phyloP scores from a whole-genome alignment of 768 basidiomycete species.

The Fomitopsis serialis region DNA sequence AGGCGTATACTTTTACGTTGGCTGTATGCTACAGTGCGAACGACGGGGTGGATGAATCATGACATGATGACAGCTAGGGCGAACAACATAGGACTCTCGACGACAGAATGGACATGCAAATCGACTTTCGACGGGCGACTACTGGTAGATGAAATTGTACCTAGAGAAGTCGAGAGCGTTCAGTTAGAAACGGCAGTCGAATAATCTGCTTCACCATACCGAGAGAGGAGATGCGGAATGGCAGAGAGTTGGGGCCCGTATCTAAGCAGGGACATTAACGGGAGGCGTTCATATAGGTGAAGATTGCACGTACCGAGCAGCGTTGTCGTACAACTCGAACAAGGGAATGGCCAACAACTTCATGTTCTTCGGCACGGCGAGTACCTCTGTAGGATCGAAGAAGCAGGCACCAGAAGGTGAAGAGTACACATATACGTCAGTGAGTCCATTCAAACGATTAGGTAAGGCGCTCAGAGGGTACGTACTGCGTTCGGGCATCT shows the following conservation, averaged over 20 bases:
- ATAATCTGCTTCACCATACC: slow-evolving; percentile 51
- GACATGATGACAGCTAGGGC: not conserved
- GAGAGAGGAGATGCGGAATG: slow-evolving; percentile 87
- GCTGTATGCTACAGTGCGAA: not conserved
- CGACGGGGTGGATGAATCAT: not conserved
- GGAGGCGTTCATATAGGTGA: not conserved
- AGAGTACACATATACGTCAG: not conserved
- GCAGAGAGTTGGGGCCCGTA: slow-evolving; percentile 94
- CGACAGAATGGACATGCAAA: not conserved
- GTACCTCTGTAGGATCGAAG: slow-evolving; percentile 58
- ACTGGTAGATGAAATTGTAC: slow-evolving; percentile 81
- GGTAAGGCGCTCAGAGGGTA: slow-evolving; percentile 10
- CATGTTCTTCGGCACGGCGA: slow-evolving; percentile 98
- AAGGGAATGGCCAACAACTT: slow-evolving; percentile 95
- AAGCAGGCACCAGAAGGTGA: not conserved
- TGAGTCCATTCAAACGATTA: not conserved
- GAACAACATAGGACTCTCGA: not conserved
- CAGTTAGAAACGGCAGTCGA: not conserved
- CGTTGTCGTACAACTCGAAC: slow-evolving; percentile 97
- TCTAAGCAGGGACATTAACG: slow-evolving; percentile 25
- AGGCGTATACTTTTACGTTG: not conserved
- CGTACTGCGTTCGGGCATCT: slow-evolving; percentile 92
- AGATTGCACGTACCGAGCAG: slow-evolving; percentile 56
- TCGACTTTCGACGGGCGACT: not conserved
- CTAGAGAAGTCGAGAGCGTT: slow-evolving; percentile 3